Evolutionary conservation across 148 eudicot species (phyloP).

Genomic region (Cornus kousa): DNA sequence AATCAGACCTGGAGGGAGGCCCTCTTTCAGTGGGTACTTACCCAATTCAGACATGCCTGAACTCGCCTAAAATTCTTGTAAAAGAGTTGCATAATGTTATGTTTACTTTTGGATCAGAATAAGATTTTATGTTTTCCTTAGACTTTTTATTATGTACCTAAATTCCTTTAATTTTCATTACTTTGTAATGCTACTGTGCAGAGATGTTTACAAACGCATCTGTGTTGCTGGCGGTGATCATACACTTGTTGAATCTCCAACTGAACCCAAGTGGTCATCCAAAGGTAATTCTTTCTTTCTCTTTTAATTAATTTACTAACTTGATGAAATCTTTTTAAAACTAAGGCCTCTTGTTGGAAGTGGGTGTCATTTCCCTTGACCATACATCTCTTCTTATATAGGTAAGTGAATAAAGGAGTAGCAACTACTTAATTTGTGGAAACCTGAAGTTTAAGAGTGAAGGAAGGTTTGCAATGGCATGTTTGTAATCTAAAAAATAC

Average conservation of each 20-base stretch:
- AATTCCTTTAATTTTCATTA: not conserved
- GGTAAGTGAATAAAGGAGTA: too few relatives aligned
- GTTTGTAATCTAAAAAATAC: too few relatives aligned
- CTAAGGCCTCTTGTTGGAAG: too few relatives aligned
- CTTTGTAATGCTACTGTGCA: constrained; percentile 20
- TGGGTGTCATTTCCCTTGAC: too few relatives aligned
- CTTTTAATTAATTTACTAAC: not conserved
- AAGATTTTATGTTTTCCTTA: not conserved
- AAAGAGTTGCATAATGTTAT: not conserved
- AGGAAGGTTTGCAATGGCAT: not conserved
- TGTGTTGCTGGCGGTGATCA: constrained; percentile 88
- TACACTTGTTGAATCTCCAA: constrained; percentile 69
- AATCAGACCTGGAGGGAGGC: too few relatives aligned
- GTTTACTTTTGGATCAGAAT: not conserved
- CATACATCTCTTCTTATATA: too few relatives aligned
- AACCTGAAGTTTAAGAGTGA: too few relatives aligned
- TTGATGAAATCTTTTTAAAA: not conserved
- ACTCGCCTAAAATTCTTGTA: not conserved
- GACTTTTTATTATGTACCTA: not conserved
- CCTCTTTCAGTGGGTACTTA: too few relatives aligned
- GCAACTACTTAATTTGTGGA: too few relatives aligned
- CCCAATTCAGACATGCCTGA: not conserved
- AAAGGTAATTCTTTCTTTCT: constrained; percentile 45
- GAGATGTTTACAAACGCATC: constrained; percentile 56
- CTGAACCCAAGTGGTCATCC: constrained; percentile 92